Base-by-base conservation (phyloP, 371 early-diverging fungal species). In the Rhizopus arrhizus region DNA sequence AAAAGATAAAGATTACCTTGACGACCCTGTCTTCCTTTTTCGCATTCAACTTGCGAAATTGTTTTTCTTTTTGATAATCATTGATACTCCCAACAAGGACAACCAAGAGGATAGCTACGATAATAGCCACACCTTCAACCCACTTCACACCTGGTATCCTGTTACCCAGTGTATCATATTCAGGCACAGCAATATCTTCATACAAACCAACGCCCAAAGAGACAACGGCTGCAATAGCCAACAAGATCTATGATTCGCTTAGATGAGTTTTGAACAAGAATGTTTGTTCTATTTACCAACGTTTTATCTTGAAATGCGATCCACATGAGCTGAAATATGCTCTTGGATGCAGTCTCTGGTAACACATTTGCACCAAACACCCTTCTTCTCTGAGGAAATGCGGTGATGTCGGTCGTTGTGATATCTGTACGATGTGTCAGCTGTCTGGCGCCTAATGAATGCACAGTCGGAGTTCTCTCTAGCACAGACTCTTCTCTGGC, bases 131-230 rank as follows among this genome's bases (percentile, higher is more conserved):
- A 49, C 90, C 90, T 66, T 89, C 90, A 12, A 88, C 85, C 90
- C 90, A 89, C n/a, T 81, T 73, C 49, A 86, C 75, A 43, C 83
- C 79, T 11, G 81, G 70, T 29, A 68, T 58, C 10, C 65, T 59
- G 36, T 59, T 59, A 5, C 62, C 65, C 22, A 57, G n/a, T 28
- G 54, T 52, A 11, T 67, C 65, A 5, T 71, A 64, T 54, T 77
- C 80, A 11, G 60, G 38, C 22, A 68, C 56, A 3, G 76, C 73
- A 32, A 80, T 70, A 56, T 91, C 91, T 65, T 94, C 88, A 66
- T 92, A 95, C 46, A 96, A 68, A 11, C 96, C 96, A 29, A 93
- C 79, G n/a, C 66, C 90, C 8, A 95, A 78, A 4, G 95, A 92
- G 28, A 94, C 83, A 16, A 92, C 55, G 5, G 96, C 91, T 5